Conservation (phyloP, 192 early-diverging fungal genomes). For the Dispira parvispora region DNA sequence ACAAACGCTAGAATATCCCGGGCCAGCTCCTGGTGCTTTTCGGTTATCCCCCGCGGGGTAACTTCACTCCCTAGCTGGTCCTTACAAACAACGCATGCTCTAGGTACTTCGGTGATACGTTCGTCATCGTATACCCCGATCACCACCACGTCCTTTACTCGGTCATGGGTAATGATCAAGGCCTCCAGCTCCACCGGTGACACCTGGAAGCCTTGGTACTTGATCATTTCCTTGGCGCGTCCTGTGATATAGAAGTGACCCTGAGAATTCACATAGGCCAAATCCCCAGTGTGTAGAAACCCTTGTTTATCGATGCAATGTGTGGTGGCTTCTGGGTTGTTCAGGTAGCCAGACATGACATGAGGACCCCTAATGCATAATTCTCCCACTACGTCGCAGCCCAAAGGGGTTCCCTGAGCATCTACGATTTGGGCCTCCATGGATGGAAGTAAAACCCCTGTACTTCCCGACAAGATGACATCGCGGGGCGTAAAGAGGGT, state of each 20-base stretch:
- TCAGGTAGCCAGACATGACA: slow-evolving; percentile 70
- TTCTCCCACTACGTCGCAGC: slow-evolving; percentile 48
- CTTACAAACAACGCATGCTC: slow-evolving; percentile 60
- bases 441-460: slow-evolving; percentile 12
- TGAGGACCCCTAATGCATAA: slow-evolving; percentile 73
- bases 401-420: slow-evolving; percentile 22
- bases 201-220: slow-evolving; percentile 72
- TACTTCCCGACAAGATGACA: slow-evolving; percentile 22
- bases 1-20: slow-evolving; percentile 39
- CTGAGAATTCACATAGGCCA: slow-evolving; percentile 44
- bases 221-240: slow-evolving; percentile 80
- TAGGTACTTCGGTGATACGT: slow-evolving; percentile 53
- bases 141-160: slow-evolving; percentile 50
- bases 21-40: slow-evolving; percentile 15
- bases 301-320: slow-evolving; percentile 54
- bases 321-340: slow-evolving; percentile 55
- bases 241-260: slow-evolving; percentile 50
- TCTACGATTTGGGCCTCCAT: slow-evolving; percentile 29
- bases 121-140: slow-evolving; percentile 29
- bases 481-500: background rate
- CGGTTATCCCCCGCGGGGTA: slow-evolving; percentile 13
- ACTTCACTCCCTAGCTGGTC: slow-evolving; percentile 20
- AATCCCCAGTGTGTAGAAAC: slow-evolving; percentile 72
- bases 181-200: slow-evolving; percentile 78
- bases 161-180: slow-evolving; percentile 45